phyloP scores from a whole-genome alignment of 176 grass and related monocot genomes.

The Thalia dealbata region DNA sequence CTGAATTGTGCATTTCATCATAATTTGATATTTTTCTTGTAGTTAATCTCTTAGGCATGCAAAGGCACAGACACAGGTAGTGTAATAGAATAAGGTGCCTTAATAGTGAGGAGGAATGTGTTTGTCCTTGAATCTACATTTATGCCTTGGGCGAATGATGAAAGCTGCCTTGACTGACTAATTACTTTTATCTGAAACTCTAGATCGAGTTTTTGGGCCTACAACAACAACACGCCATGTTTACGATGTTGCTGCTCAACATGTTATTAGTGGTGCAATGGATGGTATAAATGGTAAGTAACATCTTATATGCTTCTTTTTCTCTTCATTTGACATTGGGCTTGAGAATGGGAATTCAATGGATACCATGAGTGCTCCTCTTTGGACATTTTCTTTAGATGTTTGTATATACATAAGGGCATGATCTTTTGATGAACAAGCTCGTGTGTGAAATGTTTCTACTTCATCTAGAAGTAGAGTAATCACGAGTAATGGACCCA shows the following conservation, averaged over 20 bases:
- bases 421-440: not conserved
- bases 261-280: constrained; percentile 88
- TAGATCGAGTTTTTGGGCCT: constrained; percentile 95
- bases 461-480: not conserved
- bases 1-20: not conserved
- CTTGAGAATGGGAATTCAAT: not conserved
- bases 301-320: not conserved
- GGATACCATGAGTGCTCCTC: not conserved
- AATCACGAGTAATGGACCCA: not conserved
- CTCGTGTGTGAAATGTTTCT: not conserved
- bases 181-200: constrained; percentile 23
- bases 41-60: not conserved
- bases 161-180: constrained; percentile 7
- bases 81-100: not conserved
- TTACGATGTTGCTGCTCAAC: constrained; percentile 98
- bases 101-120: not conserved
- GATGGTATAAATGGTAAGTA: constrained; percentile 93
- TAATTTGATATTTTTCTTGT: not conserved
- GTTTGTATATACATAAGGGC: not conserved
- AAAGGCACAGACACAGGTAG: not conserved
- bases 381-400: not conserved
- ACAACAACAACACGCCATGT: constrained; percentile 99
- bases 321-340: not conserved
- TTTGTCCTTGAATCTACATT: not conserved
- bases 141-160: not conserved